Evolutionary conservation across 208 protist species (phyloP), one percentile per base, ranked within the genome.

Genomic region (Borovskyia barvae): DNA sequence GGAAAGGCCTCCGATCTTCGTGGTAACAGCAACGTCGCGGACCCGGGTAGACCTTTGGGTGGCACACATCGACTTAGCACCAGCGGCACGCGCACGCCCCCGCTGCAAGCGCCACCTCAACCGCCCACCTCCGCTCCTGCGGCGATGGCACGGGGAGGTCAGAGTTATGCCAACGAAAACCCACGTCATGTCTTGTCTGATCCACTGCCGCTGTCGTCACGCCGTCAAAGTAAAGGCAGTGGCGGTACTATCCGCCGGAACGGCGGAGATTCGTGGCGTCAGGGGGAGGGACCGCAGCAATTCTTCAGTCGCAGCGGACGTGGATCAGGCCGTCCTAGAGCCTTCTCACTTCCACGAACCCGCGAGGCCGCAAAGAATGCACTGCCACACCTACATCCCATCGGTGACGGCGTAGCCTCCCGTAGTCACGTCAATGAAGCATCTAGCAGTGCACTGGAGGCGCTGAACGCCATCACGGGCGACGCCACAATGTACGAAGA

Each of bases 261-360:
- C n/a, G n/a, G n/a, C n/a, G n/a, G n/a, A n/a, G n/a, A n/a, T n/a
- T n/a, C n/a, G n/a, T n/a, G n/a, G n/a, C n/a, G n/a, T n/a, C n/a
- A n/a, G n/a, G n/a, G n/a, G n/a, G n/a, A n/a, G n/a, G n/a, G n/a
- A n/a, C n/a, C n/a, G n/a, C n/a, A n/a, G n/a, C n/a, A n/a, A n/a
- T n/a, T n/a, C n/a, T n/a, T n/a, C 50, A 46, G 42, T 11, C 40
- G 46, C 36, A 50, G 48, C 33, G 28, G 32, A 5, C 3, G 28
- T 24, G 39, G 36, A 12, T 17, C 14, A 25, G 50, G 42, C 8
- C 63, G 63, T 15, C 53, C 53, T 14, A 51, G 63, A 8, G 63
- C 63, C 1, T 24, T 47, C 29, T 69, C 63, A 8, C 46, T 57
- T 22, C 63, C 63, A 1, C 63, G 63, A 11, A 56, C 63, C 6